Evolutionary conservation across 345 rosid species (phyloP).

Genomic region (Moricandia arvensis): DNA sequence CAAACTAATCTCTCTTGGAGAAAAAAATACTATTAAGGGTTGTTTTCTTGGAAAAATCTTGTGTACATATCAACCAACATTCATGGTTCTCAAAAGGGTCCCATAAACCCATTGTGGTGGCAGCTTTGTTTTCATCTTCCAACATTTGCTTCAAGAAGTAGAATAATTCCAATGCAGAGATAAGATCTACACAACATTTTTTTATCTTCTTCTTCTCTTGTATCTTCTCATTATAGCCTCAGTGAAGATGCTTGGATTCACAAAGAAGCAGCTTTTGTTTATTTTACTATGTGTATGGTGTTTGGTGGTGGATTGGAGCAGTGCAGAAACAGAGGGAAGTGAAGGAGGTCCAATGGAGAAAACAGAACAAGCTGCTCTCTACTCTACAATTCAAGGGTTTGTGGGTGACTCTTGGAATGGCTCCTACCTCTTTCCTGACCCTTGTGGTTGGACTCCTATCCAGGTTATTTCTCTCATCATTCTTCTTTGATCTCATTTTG

Average conservation of each 20-base stretch:
- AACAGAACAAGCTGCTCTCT: slow-evolving; percentile 67
- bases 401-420: slow-evolving; percentile 92
- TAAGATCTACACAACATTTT: slow-evolving; percentile 30
- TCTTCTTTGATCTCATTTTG: slow-evolving; percentile 8
- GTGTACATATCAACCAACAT: slow-evolving; percentile 17
- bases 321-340: slow-evolving; percentile 45
- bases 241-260: slow-evolving; percentile 5
- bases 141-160: slow-evolving; percentile 11
- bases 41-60: slow-evolving; percentile 1
- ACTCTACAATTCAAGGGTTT: slow-evolving; percentile 76
- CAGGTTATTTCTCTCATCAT: slow-evolving; percentile 50
- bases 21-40: background rate
- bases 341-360: slow-evolving; percentile 69
- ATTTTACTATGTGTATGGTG: slow-evolving; percentile 40
- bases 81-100: slow-evolving; percentile 35
- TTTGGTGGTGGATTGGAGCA: slow-evolving; percentile 40
- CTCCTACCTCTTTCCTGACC: slow-evolving; percentile 87
- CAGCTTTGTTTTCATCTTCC: slow-evolving; percentile 29
- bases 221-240: slow-evolving; percentile 11
- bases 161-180: background rate
- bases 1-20: slow-evolving; percentile 10
- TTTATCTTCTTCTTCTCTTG: background rate
- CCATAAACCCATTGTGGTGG: slow-evolving; percentile 25
- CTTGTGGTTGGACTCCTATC: slow-evolving; percentile 98
- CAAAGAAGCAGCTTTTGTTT: slow-evolving; percentile 27